A percentile compares a stretch with the other conserved stretches of the same genome.
Conservation (phyloP, 768 basidiomycete species). For the Collybia sordida region DNA sequence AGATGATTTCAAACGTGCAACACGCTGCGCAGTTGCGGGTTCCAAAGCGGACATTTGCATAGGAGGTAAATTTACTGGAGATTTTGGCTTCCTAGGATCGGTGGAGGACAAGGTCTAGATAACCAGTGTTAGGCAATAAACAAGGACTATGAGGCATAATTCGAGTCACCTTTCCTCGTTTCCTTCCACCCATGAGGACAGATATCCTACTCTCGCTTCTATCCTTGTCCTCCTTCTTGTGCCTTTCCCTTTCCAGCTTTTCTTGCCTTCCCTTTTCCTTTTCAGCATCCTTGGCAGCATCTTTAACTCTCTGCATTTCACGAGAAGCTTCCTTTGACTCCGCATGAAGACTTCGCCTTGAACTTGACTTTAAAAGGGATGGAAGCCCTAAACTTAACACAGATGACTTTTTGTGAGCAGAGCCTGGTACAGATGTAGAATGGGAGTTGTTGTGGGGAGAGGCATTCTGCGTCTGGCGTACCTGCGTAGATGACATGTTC, state of each 20-base stretch:
- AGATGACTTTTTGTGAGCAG: constrained; percentile 76
- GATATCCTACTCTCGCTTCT: constrained; percentile 90
- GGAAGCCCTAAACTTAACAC: constrained; percentile 80
- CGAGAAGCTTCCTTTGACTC: constrained; percentile 58
- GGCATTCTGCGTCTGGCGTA: constrained; percentile 38
- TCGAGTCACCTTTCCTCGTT: constrained; percentile 79
- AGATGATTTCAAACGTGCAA: constrained; percentile 74
- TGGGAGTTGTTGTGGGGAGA: constrained; percentile 56
- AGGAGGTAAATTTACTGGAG: constrained; percentile 76
- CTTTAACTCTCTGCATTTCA: constrained; percentile 40
- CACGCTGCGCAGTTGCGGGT: constrained; percentile 77
- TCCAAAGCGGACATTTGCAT: constrained; percentile 89
- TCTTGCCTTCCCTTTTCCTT: constrained; percentile 44
- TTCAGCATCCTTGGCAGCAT: constrained; percentile 45
- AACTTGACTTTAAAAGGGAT: constrained; percentile 84
- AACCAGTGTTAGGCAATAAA: too few species aligned
- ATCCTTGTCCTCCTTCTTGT: constrained; percentile 81
- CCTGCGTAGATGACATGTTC: constrained; percentile 37
- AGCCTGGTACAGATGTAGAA: constrained; percentile 55
- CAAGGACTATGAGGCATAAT: neutral
- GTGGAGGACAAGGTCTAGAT: constrained; percentile 79
- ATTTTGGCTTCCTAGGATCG: constrained; percentile 73
- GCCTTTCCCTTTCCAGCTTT: constrained; percentile 48
- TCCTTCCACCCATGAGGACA: constrained; percentile 82
- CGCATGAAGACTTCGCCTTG: constrained; percentile 75